phyloP scores from a whole-genome alignment of 2,329 filamentous ascomycete species.

The Nemania sp. region DNA sequence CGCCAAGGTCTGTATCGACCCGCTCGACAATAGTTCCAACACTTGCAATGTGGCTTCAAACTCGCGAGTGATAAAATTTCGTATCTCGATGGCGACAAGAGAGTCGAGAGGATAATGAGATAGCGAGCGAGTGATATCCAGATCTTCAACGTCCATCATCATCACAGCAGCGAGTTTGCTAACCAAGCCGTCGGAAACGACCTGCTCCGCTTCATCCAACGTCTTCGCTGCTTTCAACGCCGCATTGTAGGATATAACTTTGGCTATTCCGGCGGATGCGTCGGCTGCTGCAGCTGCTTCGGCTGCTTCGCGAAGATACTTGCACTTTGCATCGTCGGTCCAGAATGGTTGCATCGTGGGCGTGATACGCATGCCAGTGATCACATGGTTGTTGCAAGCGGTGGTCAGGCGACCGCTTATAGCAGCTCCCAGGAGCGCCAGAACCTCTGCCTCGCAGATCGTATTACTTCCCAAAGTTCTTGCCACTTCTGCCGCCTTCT shows the following conservation, averaged over 20 bases:
- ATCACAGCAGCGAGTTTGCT: constrained; percentile 54
- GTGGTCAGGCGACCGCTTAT: constrained; percentile 50
- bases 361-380: constrained; percentile 59
- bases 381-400: constrained; percentile 54
- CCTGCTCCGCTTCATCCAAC: constrained; percentile 50
- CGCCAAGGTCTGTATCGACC: constrained; percentile 53
- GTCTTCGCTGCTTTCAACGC: constrained; percentile 49
- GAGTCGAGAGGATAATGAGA: constrained; percentile 53
- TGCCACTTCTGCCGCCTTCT: constrained; percentile 50
- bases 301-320: constrained; percentile 49
- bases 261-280: constrained; percentile 30
- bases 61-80: constrained; percentile 56
- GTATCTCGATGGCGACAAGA: constrained; percentile 54
- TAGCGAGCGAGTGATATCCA: constrained; percentile 50
- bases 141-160: constrained; percentile 54
- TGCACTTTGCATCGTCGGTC: constrained; percentile 59
- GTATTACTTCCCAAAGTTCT: constrained; percentile 55
- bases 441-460: constrained; percentile 58
- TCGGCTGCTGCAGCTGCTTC: constrained; percentile 46
- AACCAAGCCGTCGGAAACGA: constrained; percentile 51
- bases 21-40: constrained; percentile 58
- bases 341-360: constrained; percentile 55
- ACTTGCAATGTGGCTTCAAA: constrained; percentile 58
- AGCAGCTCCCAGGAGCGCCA: constrained; percentile 57
- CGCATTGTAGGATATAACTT: constrained; percentile 49